These are phyloP conservation scores for Malbranchea cinnamomea DNA, from an alignment of 2,329 filamentous ascomycete species.

Conservation along the genomic window DNA sequence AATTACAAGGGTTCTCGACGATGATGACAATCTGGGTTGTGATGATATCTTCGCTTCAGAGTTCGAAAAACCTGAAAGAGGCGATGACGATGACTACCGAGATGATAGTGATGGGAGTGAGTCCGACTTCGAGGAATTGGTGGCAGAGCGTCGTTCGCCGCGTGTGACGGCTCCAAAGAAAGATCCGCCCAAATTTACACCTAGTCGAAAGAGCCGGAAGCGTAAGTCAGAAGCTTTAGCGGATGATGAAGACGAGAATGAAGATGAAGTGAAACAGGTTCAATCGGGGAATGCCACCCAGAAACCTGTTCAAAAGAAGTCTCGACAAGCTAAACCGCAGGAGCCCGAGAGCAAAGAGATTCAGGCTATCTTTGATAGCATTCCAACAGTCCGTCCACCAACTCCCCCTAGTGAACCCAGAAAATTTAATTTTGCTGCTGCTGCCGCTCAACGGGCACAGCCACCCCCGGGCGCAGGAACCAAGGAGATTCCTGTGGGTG, in stretches of 20 bases:
- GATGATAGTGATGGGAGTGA: slow-evolving; percentile 48
- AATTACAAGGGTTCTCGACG: slow-evolving; percentile 37
- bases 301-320: slow-evolving; percentile 26
- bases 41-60: slow-evolving; percentile 75
- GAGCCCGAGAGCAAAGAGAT: slow-evolving; percentile 54
- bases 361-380: slow-evolving; percentile 73
- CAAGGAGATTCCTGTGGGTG: slow-evolving; percentile 64
- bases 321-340: slow-evolving; percentile 51
- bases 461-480: slow-evolving; percentile 50
- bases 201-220: slow-evolving; percentile 35
- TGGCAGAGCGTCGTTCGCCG: slow-evolving; percentile 48
- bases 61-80: slow-evolving; percentile 44
- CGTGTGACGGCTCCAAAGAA: slow-evolving; percentile 39
- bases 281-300: slow-evolving; percentile 20
- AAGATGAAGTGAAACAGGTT: too few species aligned
- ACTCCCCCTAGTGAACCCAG: slow-evolving; percentile 57
- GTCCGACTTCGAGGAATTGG: slow-evolving; percentile 47
- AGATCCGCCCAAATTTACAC: slow-evolving; percentile 30
- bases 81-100: slow-evolving; percentile 57
- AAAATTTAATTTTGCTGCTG: slow-evolving; percentile 70
- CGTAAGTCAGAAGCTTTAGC: slow-evolving; percentile 42
- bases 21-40: slow-evolving; percentile 51
- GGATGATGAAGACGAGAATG: slow-evolving; percentile 37
- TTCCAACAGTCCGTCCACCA: slow-evolving; percentile 68
- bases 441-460: slow-evolving; percentile 36